Evolutionary conservation across 768 basidiomycete genomes (phyloP).

Genomic region (Grammothele lineata): DNA sequence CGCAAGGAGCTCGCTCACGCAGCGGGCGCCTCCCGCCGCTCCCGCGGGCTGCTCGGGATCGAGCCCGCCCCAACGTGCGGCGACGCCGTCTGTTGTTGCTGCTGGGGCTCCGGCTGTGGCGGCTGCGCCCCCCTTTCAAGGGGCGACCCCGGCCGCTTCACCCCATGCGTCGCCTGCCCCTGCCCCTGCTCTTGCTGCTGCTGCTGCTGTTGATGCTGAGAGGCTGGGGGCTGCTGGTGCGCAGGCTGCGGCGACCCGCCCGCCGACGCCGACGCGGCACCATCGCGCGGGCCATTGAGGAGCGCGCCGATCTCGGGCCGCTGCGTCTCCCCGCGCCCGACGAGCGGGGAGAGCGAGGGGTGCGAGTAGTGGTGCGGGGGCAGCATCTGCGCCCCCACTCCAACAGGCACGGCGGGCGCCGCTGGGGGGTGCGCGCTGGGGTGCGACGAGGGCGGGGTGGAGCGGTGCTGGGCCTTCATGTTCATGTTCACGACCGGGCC

Average conservation of each 20-base stretch:
- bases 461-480: slow-evolving; percentile 37
- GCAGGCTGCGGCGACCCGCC: background rate
- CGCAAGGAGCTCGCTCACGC: too few relatives aligned
- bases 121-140: slow-evolving; percentile 7
- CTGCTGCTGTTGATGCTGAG: slow-evolving; percentile 9
- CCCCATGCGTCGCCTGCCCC: slow-evolving; percentile 1
- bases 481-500: slow-evolving; percentile 57
- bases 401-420: slow-evolving; percentile 16
- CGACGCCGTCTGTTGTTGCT: slow-evolving; percentile 9
- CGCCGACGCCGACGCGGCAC: background rate
- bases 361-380: slow-evolving; percentile 49
- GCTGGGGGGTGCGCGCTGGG: slow-evolving; percentile 11
- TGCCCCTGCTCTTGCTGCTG: slow-evolving; percentile 1
- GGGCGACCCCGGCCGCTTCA: slow-evolving; percentile 14
- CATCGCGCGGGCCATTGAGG: slow-evolving; percentile 31
- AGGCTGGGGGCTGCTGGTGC: too few relatives aligned
- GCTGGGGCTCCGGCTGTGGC: slow-evolving; percentile 9
- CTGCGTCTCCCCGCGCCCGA: slow-evolving; percentile 15
- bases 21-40: slow-evolving; percentile 8
- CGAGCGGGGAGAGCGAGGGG: slow-evolving; percentile 47
- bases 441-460: slow-evolving; percentile 45
- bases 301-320: slow-evolving; percentile 44
- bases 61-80: slow-evolving; percentile 9
- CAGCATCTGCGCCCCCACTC: slow-evolving; percentile 34
- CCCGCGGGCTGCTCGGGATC: slow-evolving; percentile 8